Conservation (phyloP, 2,329 filamentous ascomycete genomes). For the Penicillium carneum region DNA sequence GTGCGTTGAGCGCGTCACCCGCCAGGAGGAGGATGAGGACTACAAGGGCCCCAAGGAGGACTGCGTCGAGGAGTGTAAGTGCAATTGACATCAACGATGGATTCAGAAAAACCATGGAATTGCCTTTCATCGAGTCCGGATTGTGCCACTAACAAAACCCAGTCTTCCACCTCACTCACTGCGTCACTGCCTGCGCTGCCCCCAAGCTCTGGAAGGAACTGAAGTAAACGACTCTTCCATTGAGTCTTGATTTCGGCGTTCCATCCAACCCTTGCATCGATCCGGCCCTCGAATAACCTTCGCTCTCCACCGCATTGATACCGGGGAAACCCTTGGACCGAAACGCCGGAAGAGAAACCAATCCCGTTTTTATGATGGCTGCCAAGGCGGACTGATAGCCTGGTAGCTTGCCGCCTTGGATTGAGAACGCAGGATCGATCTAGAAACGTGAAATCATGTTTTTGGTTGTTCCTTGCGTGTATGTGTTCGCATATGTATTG, state of each 20-base stretch:
- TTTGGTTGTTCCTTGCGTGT: conserved; percentile 25
- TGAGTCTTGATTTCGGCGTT: conserved; percentile 22
- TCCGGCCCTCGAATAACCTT: conserved; percentile 2
- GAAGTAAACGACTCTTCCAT: conserved; percentile 69
- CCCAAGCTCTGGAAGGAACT: conserved; percentile 93
- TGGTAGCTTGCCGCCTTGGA: conserved; percentile 34
- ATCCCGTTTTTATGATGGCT: conserved; percentile 33
- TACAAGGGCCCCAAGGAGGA: conserved; percentile 82
- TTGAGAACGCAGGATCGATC: conserved; percentile 30
- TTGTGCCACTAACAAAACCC: conserved; percentile 28
- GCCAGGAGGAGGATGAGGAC: conserved; percentile 70
- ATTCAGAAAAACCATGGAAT: neutral
- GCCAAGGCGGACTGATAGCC: conserved; percentile 25
- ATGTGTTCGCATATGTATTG: conserved; percentile 37
- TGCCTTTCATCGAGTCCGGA: neutral
- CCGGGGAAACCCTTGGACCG: conserved; percentile 16
- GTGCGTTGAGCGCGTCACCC: conserved; percentile 91
- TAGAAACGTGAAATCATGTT: conserved; percentile 15
- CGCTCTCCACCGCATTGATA: conserved; percentile 17
- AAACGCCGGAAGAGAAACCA: conserved; percentile 18
- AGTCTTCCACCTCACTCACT: conserved; percentile 99
- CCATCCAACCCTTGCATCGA: conserved; percentile 27
- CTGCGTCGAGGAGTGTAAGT: conserved; percentile 98
- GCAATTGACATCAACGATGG: neutral
- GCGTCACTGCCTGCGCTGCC: conserved; percentile 88